Evolutionary conservation across 352 stramenopile genomes (phyloP).

Genomic region (Phytophthora syringae): DNA sequence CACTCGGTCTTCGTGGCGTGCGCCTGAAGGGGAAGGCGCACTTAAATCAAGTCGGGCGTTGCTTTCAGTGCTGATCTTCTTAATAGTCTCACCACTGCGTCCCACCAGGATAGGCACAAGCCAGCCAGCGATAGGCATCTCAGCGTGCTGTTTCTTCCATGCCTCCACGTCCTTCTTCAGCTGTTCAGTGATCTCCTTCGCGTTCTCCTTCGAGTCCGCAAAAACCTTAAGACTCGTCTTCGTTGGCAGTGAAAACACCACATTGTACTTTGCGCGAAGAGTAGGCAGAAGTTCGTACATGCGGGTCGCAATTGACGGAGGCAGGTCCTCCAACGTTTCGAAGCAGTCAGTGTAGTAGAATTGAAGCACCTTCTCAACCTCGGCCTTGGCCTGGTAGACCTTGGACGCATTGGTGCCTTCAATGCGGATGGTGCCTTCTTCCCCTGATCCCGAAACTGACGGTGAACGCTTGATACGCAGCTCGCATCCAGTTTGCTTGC

Average conservation of each 20-base stretch:
- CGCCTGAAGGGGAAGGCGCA: constrained; percentile 18
- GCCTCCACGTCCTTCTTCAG: constrained; percentile 56
- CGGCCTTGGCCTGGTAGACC: constrained; percentile 76
- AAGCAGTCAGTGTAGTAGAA: constrained; percentile 81
- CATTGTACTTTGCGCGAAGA: constrained; percentile 57
- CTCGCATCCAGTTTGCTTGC: constrained; percentile 80
- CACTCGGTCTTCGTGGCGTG: constrained; percentile 43
- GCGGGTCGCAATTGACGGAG: constrained; percentile 52
- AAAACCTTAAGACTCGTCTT: constrained; percentile 73
- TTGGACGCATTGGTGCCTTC: constrained; percentile 67
- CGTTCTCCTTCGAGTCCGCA: constrained; percentile 63
- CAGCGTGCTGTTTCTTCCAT: constrained; percentile 77
- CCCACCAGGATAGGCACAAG: constrained; percentile 74
- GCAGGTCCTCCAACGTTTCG: constrained; percentile 52
- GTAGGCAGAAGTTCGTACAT: constrained; percentile 71
- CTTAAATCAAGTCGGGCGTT: constrained; percentile 70
- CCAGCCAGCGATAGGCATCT: constrained; percentile 66
- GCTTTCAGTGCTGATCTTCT: constrained; percentile 68
- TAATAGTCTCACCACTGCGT: constrained; percentile 82
- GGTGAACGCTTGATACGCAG: constrained; percentile 61
- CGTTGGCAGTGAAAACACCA: constrained; percentile 65
- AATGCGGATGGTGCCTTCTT: constrained; percentile 62
- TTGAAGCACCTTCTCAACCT: constrained; percentile 78
- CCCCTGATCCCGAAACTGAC: constrained; percentile 21
- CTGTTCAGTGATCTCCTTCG: constrained; percentile 45